A percentile compares a stretch with the other conserved stretches of the same genome.
These are phyloP conservation scores for Talaromyces nanjingensis DNA, from an alignment of 495 filamentous ascomycete genomes.

Conservation along the genomic window DNA sequence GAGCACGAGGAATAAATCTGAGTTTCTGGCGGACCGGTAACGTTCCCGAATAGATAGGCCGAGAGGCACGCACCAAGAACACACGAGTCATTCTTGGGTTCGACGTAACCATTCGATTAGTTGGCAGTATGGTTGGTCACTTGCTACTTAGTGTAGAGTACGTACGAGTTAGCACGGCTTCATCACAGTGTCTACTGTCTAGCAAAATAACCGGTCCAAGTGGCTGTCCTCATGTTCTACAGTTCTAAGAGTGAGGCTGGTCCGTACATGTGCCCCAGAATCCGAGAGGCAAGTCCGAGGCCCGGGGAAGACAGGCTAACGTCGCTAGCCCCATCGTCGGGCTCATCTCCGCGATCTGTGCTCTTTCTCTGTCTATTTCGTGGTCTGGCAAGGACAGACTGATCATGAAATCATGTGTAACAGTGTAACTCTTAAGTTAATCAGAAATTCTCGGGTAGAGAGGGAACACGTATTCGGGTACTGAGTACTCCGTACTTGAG, in stretches of 20 bases:
- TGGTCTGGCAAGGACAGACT: neutral
- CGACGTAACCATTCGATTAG: neutral
- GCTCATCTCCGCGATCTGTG: neutral
- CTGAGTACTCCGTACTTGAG: neutral
- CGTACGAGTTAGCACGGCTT: neutral
- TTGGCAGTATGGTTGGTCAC: neutral
- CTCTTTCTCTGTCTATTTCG: neutral
- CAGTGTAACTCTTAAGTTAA: neutral
- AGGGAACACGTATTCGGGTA: neutral
- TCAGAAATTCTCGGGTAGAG: neutral
- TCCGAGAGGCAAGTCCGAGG: constrained; percentile 4
- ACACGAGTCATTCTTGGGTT: neutral
- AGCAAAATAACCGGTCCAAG: neutral
- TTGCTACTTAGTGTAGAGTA: neutral
- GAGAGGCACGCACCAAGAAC: neutral
- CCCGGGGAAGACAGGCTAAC: neutral
- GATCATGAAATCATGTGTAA: neutral
- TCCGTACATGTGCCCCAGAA: constrained; percentile 1
- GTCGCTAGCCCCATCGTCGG: neutral
- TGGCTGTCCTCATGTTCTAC: neutral
- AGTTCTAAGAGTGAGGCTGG: neutral
- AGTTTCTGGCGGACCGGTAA: neutral
- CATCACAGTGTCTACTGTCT: neutral
- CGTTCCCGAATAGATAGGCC: neutral
- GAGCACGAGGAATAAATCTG: neutral